These are phyloP conservation scores for Calonectria leucothoes DNA, from an alignment of 2,329 filamentous ascomycete genomes.

Conservation along the genomic window DNA sequence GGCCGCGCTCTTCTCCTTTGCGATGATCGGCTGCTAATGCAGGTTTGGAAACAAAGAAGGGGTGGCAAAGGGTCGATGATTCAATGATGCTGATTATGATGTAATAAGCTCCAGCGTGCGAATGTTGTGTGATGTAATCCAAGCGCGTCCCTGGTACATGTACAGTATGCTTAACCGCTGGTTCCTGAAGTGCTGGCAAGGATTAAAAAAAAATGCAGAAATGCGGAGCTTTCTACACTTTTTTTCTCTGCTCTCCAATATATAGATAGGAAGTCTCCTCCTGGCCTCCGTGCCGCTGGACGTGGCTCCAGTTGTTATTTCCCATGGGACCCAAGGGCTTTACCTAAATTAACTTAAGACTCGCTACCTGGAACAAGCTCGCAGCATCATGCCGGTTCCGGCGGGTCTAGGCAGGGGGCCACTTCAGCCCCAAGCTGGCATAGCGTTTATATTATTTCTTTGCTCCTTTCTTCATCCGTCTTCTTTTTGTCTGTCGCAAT, in stretches of 20 bases:
- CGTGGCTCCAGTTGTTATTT: neutral
- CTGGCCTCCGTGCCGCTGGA: neutral
- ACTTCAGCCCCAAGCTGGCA: neutral
- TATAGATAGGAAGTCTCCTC: neutral
- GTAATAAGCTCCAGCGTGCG: neutral
- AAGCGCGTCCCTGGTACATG: neutral
- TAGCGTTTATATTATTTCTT: neutral
- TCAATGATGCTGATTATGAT: neutral
- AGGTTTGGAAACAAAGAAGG: neutral
- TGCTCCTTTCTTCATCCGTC: neutral
- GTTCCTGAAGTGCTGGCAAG: neutral
- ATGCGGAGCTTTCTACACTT: neutral
- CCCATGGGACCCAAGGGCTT: neutral
- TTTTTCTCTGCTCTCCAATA: neutral
- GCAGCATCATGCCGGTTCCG: neutral
- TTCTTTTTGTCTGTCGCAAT: neutral
- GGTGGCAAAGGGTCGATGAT: neutral
- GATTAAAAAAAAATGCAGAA: neutral
- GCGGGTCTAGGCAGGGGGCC: neutral
- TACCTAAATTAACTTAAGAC: neutral
- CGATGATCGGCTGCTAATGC: neutral
- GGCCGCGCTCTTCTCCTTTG: neutral
- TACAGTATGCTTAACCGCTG: neutral
- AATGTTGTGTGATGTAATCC: neutral
- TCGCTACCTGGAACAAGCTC: neutral